These are phyloP conservation scores for Colletotrichum camelliae DNA, from an alignment of 2,329 filamentous ascomycete genomes.

Conservation along the genomic window DNA sequence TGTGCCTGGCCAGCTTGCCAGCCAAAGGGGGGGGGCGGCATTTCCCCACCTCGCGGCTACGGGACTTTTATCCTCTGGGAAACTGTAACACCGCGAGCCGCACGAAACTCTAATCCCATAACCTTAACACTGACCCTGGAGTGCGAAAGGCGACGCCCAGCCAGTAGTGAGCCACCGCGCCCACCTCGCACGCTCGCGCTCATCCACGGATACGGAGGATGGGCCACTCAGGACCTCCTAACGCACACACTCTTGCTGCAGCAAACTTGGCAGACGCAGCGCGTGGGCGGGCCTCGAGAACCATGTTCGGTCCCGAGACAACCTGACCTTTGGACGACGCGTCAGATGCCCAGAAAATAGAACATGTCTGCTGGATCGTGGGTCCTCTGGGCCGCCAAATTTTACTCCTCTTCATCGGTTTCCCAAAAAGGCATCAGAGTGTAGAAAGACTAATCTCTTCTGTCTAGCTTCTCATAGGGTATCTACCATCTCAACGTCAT, in stretches of 20 bases:
- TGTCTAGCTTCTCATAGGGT: not conserved
- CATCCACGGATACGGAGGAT: not conserved
- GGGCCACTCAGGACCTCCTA: not conserved
- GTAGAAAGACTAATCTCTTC: not conserved
- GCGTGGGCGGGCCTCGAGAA: not conserved
- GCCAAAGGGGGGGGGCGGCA: not conserved
- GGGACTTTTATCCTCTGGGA: not conserved
- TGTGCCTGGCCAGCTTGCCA: not conserved
- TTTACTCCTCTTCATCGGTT: not conserved
- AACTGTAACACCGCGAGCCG: not conserved
- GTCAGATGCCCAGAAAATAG: not conserved
- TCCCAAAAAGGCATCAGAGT: not conserved
- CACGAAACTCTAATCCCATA: not conserved
- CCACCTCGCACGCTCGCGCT: not conserved
- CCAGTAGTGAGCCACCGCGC: not conserved
- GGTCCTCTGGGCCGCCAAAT: not conserved
- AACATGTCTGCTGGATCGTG: not conserved
- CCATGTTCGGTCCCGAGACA: conserved; percentile 6
- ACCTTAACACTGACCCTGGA: not conserved
- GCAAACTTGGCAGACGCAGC: not conserved
- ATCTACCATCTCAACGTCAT: not conserved
- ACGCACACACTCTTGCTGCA: not conserved
- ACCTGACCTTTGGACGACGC: not conserved
- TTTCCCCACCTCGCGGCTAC: not conserved
- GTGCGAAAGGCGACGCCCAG: not conserved